Conservation (phyloP, 176 grass and related monocot species). For the Microstegium vimineum region DNA sequence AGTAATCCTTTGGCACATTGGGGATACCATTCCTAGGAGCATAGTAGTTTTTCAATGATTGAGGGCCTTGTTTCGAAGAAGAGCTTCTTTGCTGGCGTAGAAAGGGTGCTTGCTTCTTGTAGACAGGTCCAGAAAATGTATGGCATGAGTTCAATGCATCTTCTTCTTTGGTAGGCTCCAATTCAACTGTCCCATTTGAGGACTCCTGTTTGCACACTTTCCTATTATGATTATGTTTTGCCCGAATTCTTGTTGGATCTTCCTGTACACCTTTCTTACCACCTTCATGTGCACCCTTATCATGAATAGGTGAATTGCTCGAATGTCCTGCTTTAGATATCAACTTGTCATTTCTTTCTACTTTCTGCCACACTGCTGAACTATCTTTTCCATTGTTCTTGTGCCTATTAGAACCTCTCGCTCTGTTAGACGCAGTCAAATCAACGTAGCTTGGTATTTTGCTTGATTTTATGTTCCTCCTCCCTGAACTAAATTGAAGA, state of each 20-base stretch:
- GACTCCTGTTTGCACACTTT: constrained; percentile 23
- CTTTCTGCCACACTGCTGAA: constrained; percentile 49
- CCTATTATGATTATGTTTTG: constrained; percentile 24
- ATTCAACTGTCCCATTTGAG: constrained; percentile 18
- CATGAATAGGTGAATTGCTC: constrained; percentile 8
- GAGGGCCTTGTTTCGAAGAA: constrained; percentile 24
- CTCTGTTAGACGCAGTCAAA: constrained; percentile 22
- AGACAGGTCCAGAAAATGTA: not conserved
- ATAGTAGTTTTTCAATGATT: constrained; percentile 22
- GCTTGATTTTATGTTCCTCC: constrained; percentile 22
- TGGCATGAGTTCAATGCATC: constrained; percentile 9
- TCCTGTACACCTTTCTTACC: constrained; percentile 19
- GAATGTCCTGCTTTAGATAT: constrained; percentile 21
- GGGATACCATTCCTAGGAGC: constrained; percentile 22
- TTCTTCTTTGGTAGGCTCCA: constrained; percentile 23
- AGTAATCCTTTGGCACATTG: constrained; percentile 29
- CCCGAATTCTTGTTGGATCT: constrained; percentile 2
- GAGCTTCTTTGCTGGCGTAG: constrained; percentile 21
- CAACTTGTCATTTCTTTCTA: constrained; percentile 31
- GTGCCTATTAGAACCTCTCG: constrained; percentile 15
- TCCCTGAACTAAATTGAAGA: constrained; percentile 28
- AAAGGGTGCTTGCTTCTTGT: constrained; percentile 30
- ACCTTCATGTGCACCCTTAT: constrained; percentile 17
- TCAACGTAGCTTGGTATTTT: constrained; percentile 19
- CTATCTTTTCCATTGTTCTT: constrained; percentile 36